A percentile compares a stretch with the other conserved stretches of the same genome.
Evolutionary conservation across 1,284 basidiomycete species (phyloP).

Genomic region (Heterobasidion occidentale): DNA sequence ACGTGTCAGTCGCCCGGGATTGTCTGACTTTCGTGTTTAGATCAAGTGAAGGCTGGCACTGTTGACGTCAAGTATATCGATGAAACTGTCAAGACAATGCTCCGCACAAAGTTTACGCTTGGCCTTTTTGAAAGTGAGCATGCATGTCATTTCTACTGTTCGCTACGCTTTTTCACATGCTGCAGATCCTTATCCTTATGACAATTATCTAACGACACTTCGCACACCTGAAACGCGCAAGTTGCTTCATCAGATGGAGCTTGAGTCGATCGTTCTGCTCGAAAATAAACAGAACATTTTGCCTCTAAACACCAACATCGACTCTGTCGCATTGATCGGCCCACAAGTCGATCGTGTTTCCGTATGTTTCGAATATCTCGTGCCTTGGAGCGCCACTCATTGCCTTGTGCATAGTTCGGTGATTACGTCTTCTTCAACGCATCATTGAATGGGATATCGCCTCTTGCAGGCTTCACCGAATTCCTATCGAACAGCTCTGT

Average conservation of each 20-base stretch:
- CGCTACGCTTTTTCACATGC: not conserved
- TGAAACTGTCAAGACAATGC: slow-evolving; percentile 29
- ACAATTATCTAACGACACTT: slow-evolving; percentile 46
- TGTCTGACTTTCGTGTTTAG: slow-evolving; percentile 16
- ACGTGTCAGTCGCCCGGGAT: not conserved
- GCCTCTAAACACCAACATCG: slow-evolving; percentile 40
- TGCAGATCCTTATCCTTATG: slow-evolving; percentile 59
- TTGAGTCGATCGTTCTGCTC: slow-evolving; percentile 54
- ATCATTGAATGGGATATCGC: slow-evolving; percentile 49
- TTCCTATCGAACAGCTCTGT: slow-evolving; percentile 41
- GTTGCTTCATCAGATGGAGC: slow-evolving; percentile 47
- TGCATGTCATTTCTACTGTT: not conserved
- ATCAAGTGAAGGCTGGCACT: slow-evolving; percentile 46
- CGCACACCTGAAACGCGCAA: slow-evolving; percentile 44
- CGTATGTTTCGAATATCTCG: slow-evolving; percentile 26
- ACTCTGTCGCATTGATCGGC: slow-evolving; percentile 55
- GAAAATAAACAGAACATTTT: slow-evolving; percentile 49
- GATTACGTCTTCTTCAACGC: slow-evolving; percentile 71
- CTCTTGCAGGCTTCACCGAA: slow-evolving; percentile 52
- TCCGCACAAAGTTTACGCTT: slow-evolving; percentile 41
- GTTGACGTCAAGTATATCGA: slow-evolving; percentile 39
- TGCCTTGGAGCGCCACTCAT: not conserved
- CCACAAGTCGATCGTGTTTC: slow-evolving; percentile 56
- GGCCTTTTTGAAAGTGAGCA: slow-evolving; percentile 59
- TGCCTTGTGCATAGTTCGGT: slow-evolving; percentile 36